Conservation (phyloP, 2,329 filamentous ascomycete species). For the Microcera coccophila region DNA sequence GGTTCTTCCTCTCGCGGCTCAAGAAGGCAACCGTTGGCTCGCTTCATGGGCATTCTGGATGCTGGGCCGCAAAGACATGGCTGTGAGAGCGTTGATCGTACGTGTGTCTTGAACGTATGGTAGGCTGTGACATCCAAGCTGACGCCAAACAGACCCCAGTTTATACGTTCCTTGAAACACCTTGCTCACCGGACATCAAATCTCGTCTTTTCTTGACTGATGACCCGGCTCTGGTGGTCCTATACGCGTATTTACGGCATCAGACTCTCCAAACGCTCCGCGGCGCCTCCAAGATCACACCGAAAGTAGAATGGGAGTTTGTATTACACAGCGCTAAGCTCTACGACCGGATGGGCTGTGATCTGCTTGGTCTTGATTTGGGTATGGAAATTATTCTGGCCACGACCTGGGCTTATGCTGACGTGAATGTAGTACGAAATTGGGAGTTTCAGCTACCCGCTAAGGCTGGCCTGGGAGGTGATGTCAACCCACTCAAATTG, state of each 20-base stretch:
- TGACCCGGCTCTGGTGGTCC: constrained; percentile 80
- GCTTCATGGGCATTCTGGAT: constrained; percentile 96
- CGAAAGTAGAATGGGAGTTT: constrained; percentile 81
- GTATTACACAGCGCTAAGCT: constrained; percentile 79
- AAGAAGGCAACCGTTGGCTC: constrained; percentile 86
- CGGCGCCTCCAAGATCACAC: constrained; percentile 77
- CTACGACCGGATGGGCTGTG: constrained; percentile 90
- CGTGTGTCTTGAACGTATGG: constrained; percentile 30
- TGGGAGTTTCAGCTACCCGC: constrained; percentile 71
- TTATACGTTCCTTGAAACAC: constrained; percentile 66
- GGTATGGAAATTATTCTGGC: constrained; percentile 47
- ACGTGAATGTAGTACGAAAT: constrained; percentile 57
- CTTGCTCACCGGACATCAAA: constrained; percentile 64
- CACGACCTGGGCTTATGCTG: constrained; percentile 8
- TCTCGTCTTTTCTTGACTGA: constrained; percentile 82
- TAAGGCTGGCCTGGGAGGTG: constrained; percentile 38
- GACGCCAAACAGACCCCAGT: constrained; percentile 62
- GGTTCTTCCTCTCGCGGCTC: constrained; percentile 70
- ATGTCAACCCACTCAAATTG: constrained; percentile 62
- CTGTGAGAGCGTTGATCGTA: constrained; percentile 78
- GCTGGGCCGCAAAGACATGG: constrained; percentile 74
- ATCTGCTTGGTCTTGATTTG: constrained; percentile 80
- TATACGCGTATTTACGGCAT: constrained; percentile 82
- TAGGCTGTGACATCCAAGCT: constrained; percentile 8
- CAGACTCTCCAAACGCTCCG: constrained; percentile 78